Evolutionary conservation across 2,329 filamentous ascomycete genomes (phyloP).

Genomic region (Aphanoascus verrucosus): DNA sequence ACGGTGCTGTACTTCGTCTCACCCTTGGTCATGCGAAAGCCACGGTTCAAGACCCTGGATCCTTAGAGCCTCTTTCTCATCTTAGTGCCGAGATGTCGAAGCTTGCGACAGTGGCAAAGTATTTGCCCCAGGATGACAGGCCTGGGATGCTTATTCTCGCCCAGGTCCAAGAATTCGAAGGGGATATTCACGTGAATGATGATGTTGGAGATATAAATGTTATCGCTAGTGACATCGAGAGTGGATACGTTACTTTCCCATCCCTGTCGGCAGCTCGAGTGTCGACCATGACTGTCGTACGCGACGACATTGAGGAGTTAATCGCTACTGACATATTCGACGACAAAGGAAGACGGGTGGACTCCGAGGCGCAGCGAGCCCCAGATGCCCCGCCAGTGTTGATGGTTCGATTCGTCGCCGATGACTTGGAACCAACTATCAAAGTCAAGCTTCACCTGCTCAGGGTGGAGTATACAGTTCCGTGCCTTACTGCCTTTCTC

Average conservation of each 20-base stretch:
- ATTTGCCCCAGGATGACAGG: conserved; percentile 87
- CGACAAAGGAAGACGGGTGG: conserved; percentile 26
- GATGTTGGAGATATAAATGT: conserved; percentile 56
- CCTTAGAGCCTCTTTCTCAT: conserved; percentile 56
- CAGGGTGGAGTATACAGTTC: conserved; percentile 77
- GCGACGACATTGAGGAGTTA: conserved; percentile 61
- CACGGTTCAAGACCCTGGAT: conserved; percentile 51
- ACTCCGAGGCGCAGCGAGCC: conserved; percentile 19
- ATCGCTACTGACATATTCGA: conserved; percentile 49
- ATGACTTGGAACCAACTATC: conserved; percentile 84
- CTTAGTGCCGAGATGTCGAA: conserved; percentile 70
- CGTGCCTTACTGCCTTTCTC: conserved; percentile 69
- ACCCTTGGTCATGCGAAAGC: conserved; percentile 55
- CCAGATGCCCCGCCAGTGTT: conserved; percentile 48
- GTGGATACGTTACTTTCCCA: conserved; percentile 74
- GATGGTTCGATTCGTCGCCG: conserved; percentile 81
- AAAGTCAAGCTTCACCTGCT: conserved; percentile 80
- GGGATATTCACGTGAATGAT: conserved; percentile 54
- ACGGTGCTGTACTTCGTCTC: conserved; percentile 70
- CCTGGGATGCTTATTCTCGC: conserved; percentile 73
- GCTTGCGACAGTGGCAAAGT: conserved; percentile 80
- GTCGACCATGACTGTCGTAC: conserved; percentile 48
- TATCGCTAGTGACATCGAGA: conserved; percentile 53
- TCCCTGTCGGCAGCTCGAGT: conserved; percentile 71
- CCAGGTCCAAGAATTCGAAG: conserved; percentile 53